phyloP scores from a whole-genome alignment of 331 rosid species.

The Acacia pycnantha region DNA sequence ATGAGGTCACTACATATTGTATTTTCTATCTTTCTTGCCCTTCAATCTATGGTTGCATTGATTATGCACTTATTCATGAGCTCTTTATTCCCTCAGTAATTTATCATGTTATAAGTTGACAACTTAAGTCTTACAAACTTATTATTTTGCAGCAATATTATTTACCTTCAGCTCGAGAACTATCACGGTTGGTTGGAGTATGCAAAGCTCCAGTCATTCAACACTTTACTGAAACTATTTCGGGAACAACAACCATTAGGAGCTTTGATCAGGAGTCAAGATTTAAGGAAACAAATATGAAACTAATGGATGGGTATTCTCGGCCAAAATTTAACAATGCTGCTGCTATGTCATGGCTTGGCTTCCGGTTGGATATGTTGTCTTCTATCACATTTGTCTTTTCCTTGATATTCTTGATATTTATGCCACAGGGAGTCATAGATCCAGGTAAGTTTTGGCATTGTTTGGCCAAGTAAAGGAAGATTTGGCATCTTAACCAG shows the following conservation, averaged over 20 bases:
- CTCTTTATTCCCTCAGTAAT: not conserved
- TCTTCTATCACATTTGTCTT: too few species aligned
- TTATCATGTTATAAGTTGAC: not conserved
- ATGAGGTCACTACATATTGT: not conserved
- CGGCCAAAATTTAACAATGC: conserved; percentile 56
- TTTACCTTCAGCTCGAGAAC: too few species aligned
- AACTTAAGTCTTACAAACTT: not conserved
- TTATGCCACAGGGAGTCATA: conserved; percentile 21
- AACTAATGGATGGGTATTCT: conserved; percentile 58
- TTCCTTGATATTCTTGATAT: too few species aligned
- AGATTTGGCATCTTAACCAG: not conserved
- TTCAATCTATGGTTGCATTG: not conserved
- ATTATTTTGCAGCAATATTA: not conserved
- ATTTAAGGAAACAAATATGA: conserved; percentile 35
- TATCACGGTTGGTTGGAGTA: too few species aligned
- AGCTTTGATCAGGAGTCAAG: too few species aligned
- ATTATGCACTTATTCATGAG: not conserved
- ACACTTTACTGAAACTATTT: too few species aligned
- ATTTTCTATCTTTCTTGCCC: not conserved
- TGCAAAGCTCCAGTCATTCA: too few species aligned
- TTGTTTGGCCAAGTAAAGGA: not conserved
- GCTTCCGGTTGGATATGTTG: conserved; percentile 56
- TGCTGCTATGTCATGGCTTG: conserved; percentile 65
- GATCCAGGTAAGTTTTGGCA: conserved; percentile 44
- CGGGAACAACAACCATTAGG: too few species aligned